Evolutionary conservation across 1,139 yeast species (phyloP).

Genomic region (Yamadazyma pseudoaaseri): DNA sequence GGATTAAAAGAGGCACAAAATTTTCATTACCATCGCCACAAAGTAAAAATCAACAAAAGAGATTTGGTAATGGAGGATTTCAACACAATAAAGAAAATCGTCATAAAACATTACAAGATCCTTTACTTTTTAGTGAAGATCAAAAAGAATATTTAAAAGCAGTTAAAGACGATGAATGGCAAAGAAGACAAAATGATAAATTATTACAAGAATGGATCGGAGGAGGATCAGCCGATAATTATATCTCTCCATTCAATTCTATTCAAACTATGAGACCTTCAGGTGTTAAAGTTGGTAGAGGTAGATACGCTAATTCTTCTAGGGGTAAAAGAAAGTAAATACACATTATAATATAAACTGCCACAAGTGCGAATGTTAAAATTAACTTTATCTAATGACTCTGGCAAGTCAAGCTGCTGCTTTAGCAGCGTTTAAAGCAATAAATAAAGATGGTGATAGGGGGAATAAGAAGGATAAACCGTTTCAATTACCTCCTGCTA

Average conservation of each 20-base stretch:
- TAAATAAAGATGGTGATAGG: conserved; percentile 5
- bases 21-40: conserved; percentile 73
- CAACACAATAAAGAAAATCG: conserved; percentile 65
- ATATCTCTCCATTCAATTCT: conserved; percentile 82
- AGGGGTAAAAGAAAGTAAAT: conserved; percentile 12
- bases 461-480: conserved; percentile 1
- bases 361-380: background rate
- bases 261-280: conserved; percentile 60
- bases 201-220: conserved; percentile 86
- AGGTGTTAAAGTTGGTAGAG: conserved; percentile 79
- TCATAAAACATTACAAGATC: conserved; percentile 50
- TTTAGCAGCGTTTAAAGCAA: conserved; percentile 30
- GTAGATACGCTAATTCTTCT: conserved; percentile 74
- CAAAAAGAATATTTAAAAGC: conserved; percentile 92
- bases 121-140: conserved; percentile 78
- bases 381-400: conserved; percentile 1
- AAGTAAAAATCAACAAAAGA: conserved; percentile 60
- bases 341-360: background rate
- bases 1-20: conserved; percentile 87
- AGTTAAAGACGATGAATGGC: conserved; percentile 84
- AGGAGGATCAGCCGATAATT: conserved; percentile 90
- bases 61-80: conserved; percentile 69
- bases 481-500: conserved; percentile 5
- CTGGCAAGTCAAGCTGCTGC: conserved; percentile 36
- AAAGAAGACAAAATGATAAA: conserved; percentile 81